Evolutionary conservation across 208 protist species (phyloP).

Genomic region (Acanthamoeba triangularis): DNA sequence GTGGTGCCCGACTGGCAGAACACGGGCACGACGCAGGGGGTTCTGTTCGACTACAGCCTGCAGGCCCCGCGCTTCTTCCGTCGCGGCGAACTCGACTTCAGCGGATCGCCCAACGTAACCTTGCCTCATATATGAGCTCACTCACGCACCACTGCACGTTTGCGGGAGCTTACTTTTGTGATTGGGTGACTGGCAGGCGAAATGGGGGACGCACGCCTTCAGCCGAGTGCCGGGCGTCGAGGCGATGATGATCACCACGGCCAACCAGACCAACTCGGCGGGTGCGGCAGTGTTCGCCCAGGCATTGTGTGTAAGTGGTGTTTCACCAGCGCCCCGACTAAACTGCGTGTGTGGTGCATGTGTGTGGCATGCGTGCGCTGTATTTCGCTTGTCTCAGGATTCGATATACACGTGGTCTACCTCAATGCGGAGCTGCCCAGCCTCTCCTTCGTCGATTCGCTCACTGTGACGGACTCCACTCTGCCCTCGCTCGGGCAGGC

Average conservation of each 20-base stretch:
- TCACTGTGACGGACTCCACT: background rate
- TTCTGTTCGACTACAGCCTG: background rate
- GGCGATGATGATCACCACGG: background rate
- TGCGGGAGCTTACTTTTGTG: no score
- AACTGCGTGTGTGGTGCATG: no score
- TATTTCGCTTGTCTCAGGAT: background rate
- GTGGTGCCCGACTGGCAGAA: background rate
- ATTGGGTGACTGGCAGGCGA: no score
- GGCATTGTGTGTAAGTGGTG: no score
- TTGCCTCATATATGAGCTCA: no score
- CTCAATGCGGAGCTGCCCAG: background rate
- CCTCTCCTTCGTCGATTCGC: background rate
- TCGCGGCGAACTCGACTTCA: background rate
- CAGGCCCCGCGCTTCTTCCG: background rate
- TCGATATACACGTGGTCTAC: background rate
- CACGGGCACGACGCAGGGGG: background rate
- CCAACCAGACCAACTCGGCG: background rate
- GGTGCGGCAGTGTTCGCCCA: background rate
- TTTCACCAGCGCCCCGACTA: no score
- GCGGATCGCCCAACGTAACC: background rate
- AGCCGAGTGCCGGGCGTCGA: background rate
- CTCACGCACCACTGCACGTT: background rate
- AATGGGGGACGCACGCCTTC: background rate
- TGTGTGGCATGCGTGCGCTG: no score
- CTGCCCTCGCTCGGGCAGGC: background rate